These are phyloP conservation scores for Magnolia officinalis DNA, from an alignment of 164 flowering plant genomes.

Conservation along the genomic window DNA sequence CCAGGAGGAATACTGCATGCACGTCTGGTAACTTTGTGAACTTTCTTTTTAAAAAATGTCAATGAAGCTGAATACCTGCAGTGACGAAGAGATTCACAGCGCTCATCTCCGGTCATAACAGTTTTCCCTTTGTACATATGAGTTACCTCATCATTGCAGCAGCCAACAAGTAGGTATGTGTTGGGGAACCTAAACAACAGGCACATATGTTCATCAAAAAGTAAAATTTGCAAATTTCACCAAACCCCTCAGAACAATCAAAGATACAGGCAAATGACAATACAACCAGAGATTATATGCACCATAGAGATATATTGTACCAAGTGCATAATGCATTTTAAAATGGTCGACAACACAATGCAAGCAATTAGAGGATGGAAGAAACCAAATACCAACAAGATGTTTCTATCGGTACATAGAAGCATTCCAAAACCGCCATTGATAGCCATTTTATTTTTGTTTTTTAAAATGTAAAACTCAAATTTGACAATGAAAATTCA, in stretches of 20 bases:
- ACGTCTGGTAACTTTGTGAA: too few species aligned
- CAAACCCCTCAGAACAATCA: neutral
- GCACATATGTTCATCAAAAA: neutral
- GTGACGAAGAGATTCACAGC: constrained; percentile 92
- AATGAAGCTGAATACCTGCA: constrained; percentile 55
- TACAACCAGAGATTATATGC: neutral
- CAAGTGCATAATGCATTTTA: too few species aligned
- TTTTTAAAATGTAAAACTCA: too few species aligned
- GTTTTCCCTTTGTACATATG: constrained; percentile 90
- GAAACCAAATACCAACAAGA: too few species aligned
- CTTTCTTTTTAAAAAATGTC: neutral
- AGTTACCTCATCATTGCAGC: constrained; percentile 83
- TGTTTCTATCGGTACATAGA: too few species aligned
- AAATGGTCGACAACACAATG: too few species aligned
- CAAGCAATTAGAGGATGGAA: too few species aligned
- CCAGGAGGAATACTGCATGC: too few species aligned
- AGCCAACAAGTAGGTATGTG: constrained; percentile 83
- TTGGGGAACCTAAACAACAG: constrained; percentile 65
- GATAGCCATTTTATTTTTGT: too few species aligned
- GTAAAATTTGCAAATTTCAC: neutral
- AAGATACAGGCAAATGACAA: neutral
- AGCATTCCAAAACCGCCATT: too few species aligned
- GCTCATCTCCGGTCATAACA: constrained; percentile 79
- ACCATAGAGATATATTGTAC: too few species aligned
- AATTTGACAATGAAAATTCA: too few species aligned